Base-by-base conservation (phyloP, 2,329 filamentous ascomycete species). In the Bimuria novae-zelandiae region DNA sequence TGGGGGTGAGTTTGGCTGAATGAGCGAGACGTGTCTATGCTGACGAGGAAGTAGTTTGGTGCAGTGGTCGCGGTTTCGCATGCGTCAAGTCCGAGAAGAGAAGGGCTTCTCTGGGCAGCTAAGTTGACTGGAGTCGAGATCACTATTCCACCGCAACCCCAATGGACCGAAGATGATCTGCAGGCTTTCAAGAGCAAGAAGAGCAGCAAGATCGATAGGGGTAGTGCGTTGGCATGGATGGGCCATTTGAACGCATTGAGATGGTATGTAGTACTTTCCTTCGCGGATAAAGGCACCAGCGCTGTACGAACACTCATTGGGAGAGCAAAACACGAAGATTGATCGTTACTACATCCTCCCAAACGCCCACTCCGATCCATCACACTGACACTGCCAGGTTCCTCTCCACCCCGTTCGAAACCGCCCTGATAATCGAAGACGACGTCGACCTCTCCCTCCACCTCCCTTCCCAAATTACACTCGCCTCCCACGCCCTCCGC, bases 381-480 rank as follows among this genome's bases (percentile, higher is more conserved):
- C 23, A 4, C n/a, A 11, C 25, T 35, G 8, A 46, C 33, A n/a
- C 14, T 7, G 3, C 43, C 42, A 69, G 65, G 68, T 75, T 76
- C 57, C 58, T 75, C 11, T 56, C 58, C 21, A 68, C 66, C 12
- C 19, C 39, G n/a, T 62, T 69, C 19, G 52, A 64, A 17, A 73
- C 73, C 2, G 71, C 69, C 19, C 55, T 76, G 3, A 70, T 76
- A 37, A 49, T 76, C 52, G 74, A 76, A 66, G 74, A 76, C 53
- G 74, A 76, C 51, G 70, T 74, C 5, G 72, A 76, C 57, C 75
- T 70, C 70, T 68, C 72, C 49, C 71, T 75, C 37, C 69, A 67
- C 45, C 63, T 76, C 29, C 70, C 71, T 33, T 48, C 35, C 10
- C 52, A 48, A 23, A 8, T 48, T 32, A 14, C 30, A 2, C 30